Evolutionary conservation across 441 rosid genomes (phyloP), one percentile per base, ranked within the genome.

Genomic region (Jatropha multifida): DNA sequence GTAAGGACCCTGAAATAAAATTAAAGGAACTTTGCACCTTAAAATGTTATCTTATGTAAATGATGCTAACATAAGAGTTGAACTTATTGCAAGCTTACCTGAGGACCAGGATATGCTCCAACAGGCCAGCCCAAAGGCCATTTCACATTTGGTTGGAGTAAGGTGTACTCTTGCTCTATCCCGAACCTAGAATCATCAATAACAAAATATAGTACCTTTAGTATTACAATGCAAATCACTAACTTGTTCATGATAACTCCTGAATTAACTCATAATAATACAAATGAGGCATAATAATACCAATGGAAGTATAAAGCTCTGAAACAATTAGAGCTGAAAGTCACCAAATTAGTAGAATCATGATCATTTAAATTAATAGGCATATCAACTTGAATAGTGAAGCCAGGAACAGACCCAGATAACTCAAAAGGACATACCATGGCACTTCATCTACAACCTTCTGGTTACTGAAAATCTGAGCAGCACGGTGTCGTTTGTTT

Each of bases 81-180:
- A 40, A 49, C 14, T 40, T 10, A 18, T 7, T 18, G 65, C 44
- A 52, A 20, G 56, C 49, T 79, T 82, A 93, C 99, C 98, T 95
- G 99, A 58, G 99, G 99, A 77, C 98, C 97, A 68, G 98, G 99
- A 78, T 83, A 95, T 42, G 86, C 99, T 84, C 99, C 99, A 69
- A 93, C 94, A 14, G 99, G 99, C 99, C 99, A 95, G 73, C 99
- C 99, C 86, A 95, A 83, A 68, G 99, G 99, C 99, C 99, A 95
- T 66, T 84, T 88, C 38, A 93, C 95, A 74, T 95, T 84, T 81
- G 83, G 77, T 83, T 92, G 98, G 75, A 95, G 84, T 74, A 95
- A 87, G 79, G 98, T 95, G 91, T 95, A 95, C 85, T 95, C 99
- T 85, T 95, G 99, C 88, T 95, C 98, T 62, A 95, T 95, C 61